Conservation (phyloP, 129 eudicot species). For the Pulicaria dysenterica region DNA sequence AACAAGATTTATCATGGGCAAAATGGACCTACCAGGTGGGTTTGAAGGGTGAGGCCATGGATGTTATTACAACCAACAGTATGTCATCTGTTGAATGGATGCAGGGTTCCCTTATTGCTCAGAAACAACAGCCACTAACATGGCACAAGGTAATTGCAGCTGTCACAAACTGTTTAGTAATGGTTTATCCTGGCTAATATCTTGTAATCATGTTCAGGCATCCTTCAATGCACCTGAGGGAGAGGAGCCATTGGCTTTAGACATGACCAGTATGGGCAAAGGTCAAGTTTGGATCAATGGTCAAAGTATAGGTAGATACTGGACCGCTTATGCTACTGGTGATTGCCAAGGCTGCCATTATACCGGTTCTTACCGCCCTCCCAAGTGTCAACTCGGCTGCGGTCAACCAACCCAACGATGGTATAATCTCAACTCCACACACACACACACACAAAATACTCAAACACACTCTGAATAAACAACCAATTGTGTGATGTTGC, state of each 20-base stretch:
- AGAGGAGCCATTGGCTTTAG: conserved; percentile 72
- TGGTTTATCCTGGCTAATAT: background rate
- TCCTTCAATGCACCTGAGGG: conserved; percentile 62
- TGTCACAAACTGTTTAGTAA: background rate
- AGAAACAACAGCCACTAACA: conserved; percentile 65
- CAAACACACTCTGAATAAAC: background rate
- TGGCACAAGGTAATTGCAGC: conserved; percentile 63
- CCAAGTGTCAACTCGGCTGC: conserved; percentile 87
- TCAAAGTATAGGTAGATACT: conserved; percentile 88
- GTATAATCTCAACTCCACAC: conserved; percentile 41
- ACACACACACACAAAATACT: background rate
- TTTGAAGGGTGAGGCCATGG: conserved; percentile 59
- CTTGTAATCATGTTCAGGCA: conserved; percentile 41
- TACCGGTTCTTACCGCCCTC: conserved; percentile 63
- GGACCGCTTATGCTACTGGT: conserved; percentile 78
- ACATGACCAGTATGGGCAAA: conserved; percentile 98
- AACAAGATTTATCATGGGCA: conserved; percentile 60
- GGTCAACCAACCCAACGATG: conserved; percentile 96
- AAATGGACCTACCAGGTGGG: conserved; percentile 81
- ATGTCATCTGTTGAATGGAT: conserved; percentile 60
- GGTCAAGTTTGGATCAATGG: conserved; percentile 97
- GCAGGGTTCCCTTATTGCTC: conserved; percentile 54
- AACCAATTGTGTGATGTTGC: conserved; percentile 20
- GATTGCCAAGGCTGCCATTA: conserved; percentile 74
- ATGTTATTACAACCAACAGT: conserved; percentile 42